Percentiles rank a stretch among this genome's conserved stretches.
These are phyloP conservation scores for Bryoerythrophyllum caledonicum DNA, from an alignment of 225 moss, liverwort and hornwort species.

Conservation along the genomic window DNA sequence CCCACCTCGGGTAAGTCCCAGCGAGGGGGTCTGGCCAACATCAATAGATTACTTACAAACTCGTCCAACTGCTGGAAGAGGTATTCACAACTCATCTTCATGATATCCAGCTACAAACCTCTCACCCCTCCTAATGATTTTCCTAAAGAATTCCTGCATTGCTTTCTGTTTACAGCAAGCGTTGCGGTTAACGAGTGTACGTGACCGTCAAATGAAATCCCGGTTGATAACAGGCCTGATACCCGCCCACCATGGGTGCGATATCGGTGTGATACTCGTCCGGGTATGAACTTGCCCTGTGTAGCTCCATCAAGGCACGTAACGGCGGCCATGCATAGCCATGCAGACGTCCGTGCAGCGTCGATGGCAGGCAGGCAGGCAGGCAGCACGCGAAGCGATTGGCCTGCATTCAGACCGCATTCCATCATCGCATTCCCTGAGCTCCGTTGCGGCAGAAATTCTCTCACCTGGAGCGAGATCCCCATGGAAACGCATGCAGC, in stretches of 20 bases:
- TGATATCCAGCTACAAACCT: no score
- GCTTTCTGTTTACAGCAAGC: no score
- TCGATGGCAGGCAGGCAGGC: background rate
- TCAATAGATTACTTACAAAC: no score
- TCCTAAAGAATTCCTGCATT: no score
- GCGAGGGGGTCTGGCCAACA: no score
- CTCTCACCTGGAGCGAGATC: background rate
- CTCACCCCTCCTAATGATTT: no score
- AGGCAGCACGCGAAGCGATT: background rate
- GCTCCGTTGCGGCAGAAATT: background rate
- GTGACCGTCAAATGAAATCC: background rate
- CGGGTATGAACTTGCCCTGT: background rate
- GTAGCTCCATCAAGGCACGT: background rate
- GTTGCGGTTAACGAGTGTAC: background rate
- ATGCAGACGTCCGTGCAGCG: no score
- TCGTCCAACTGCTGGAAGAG: no score
- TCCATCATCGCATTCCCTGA: background rate
- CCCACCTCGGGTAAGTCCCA: no score
- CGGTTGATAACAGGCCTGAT: background rate
- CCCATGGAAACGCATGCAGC: slow-evolving; percentile 22
- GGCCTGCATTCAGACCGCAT: background rate
- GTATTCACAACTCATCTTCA: no score
- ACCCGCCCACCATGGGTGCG: background rate
- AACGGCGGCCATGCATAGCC: background rate
- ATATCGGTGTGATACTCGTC: no score